These are phyloP conservation scores for Magnaporthales sp. DNA, from an alignment of 2,329 filamentous ascomycete genomes.

Conservation along the genomic window DNA sequence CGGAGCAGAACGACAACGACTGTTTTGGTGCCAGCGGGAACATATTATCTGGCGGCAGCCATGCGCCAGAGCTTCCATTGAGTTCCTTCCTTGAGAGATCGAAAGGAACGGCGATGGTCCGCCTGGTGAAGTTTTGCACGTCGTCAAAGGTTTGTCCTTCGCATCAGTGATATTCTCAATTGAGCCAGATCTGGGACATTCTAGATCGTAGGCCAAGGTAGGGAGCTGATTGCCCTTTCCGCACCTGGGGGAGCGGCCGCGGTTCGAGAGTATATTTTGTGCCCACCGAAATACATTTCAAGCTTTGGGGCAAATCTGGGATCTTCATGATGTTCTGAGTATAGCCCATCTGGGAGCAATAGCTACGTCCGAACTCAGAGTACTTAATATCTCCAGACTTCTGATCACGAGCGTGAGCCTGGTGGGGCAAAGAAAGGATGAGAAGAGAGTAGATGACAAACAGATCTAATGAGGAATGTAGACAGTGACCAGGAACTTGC, in stretches of 20 bases:
- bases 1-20: conserved; percentile 77
- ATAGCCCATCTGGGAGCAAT: too few species aligned
- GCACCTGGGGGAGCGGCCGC: too few species aligned
- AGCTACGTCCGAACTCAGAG: too few species aligned
- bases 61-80: conserved; percentile 61
- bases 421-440: too few species aligned
- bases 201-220: conserved; percentile 86
- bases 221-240: conserved; percentile 50
- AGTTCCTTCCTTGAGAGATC: conserved; percentile 61
- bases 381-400: not conserved
- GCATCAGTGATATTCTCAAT: conserved; percentile 74
- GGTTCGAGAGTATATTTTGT: too few species aligned
- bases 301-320: too few species aligned
- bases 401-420: not conserved
- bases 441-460: too few species aligned
- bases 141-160: conserved; percentile 69
- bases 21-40: conserved; percentile 83
- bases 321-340: too few species aligned
- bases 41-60: conserved; percentile 67
- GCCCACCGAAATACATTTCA: too few species aligned
- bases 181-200: conserved; percentile 94
- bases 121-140: conserved; percentile 73
- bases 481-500: too few species aligned
- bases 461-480: too few species aligned
- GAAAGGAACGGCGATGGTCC: conserved; percentile 59